Evolutionary conservation across 2,329 filamentous ascomycete genomes (phyloP).

Genomic region (Raffaelea ambrosiae): DNA sequence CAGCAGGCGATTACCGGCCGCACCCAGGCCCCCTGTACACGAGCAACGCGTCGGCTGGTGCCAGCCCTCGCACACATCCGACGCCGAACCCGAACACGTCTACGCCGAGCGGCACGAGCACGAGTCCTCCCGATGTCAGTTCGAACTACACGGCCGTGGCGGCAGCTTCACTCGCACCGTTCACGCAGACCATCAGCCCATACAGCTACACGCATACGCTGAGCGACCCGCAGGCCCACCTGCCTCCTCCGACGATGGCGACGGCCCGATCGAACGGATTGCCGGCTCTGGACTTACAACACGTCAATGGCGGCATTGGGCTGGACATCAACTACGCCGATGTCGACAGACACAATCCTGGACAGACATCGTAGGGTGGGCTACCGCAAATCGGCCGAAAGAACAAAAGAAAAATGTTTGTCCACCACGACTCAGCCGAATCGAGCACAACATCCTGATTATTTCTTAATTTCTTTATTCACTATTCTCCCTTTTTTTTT

Average conservation of each 20-base stretch:
- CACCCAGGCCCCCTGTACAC: conserved; percentile 8
- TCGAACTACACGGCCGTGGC: conserved; percentile 10
- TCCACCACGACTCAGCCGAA: no score
- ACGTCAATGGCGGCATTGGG: conserved; percentile 6
- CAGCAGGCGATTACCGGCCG: conserved; percentile 7
- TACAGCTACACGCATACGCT: conserved; percentile 10
- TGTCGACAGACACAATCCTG: conserved; percentile 6
- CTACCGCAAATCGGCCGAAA: neutral
- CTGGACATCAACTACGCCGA: conserved; percentile 8
- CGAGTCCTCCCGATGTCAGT: conserved; percentile 8
- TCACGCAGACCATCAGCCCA: conserved; percentile 6
- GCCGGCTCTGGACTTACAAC: conserved; percentile 6
- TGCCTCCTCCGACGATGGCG: neutral
- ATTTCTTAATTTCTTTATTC: no score
- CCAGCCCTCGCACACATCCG: conserved; percentile 11
- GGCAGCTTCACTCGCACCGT: conserved; percentile 2
- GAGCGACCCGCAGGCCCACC: conserved; percentile 5
- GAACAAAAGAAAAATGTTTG: neutral
- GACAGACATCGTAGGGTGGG: conserved; percentile 1
- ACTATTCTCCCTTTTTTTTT: no score
- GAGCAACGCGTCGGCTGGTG: conserved; percentile 6
- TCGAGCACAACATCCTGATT: no score
- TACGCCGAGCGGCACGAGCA: conserved; percentile 8
- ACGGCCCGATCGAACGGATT: conserved; percentile 3
- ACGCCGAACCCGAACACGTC: conserved; percentile 11